Evolutionary conservation across 179 eudicot species (phyloP), one percentile per base, ranked within the genome.

Genomic region (Nepenthes alata): DNA sequence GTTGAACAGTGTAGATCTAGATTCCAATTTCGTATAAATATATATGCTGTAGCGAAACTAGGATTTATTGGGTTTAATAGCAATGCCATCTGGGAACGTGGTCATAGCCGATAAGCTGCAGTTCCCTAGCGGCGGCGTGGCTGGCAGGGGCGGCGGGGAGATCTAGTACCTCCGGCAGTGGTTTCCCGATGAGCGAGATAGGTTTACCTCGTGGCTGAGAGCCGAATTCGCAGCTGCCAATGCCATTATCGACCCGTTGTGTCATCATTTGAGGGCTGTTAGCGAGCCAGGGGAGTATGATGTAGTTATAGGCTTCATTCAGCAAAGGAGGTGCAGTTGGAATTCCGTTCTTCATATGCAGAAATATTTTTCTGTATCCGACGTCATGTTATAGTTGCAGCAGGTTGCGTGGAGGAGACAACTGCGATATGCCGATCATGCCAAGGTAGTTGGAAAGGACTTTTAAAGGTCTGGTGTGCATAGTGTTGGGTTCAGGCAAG

Each of bases 161-260:
- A 64, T 67, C 59, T 72, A 66, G 54, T 68, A 65, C 50, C 75
- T 68, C 35, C 75, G 74, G 14, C 83, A 70, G 61, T 81, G 83
- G 85, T 70, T 64, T 60, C 74, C 77, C 13, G 85, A 81, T 50
- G 84, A 78, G 65, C 55, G 86, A 37, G 89, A 84, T 45, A 77
- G 84, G 61, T 74, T 81, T 55, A 71, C 81, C 64, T 55, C 70
- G 14, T 81, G 89, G 89, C 47, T 81, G 41, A 67, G 86, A 0
- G 77, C 86, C 13, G 89, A 84, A 65, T 84, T 84, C 47, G 84
- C 86, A 2, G 89, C 89, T 5, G 84, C 89, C 2, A 84, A 84
- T 54, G 86, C 86, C 38, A 84, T 84, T 4, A 81, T 84, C 13
- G 89, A 84, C 55, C 67, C 84, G 4, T 59, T 84, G 55, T 84